Base-by-base conservation (phyloP, 345 rosid genomes). In the Populus davidiana region DNA sequence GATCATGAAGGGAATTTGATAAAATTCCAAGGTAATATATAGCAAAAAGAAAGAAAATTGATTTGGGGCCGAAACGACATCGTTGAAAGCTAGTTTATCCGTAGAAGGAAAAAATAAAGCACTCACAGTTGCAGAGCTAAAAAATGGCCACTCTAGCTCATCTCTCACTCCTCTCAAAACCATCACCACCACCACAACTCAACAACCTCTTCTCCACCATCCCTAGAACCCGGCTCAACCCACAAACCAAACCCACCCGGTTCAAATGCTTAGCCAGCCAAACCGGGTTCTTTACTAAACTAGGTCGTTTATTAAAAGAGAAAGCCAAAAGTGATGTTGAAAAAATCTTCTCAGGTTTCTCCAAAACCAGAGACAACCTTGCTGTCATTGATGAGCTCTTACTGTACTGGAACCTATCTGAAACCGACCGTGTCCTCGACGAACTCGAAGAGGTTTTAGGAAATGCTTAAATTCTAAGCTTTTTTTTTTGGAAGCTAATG, bases 301-400 rank as follows among this genome's bases (percentile, higher is more conserved):
- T 95, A 5, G 96, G 98, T 62, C 93, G 98, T 18, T 80, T 93
- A 87, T 89, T 93, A 29, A 93, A 93, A 82, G 96, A 95, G 87
- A 95, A 95, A 78, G 96, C 98, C 72, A 91, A 91, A 81, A 92
- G 93, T 70, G 99, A 93, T 82, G 97, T 95, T 4, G 99, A 93
- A 62, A 93, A 89, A 88, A n/a, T 95, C 33, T 89, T 91, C 88
- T 89, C 94, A 14, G 98, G 98, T 52, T 95, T 95, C 86, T 90
- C 99, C 67, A 93, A 92, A 83, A 95, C 98, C 73, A 87, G 99
- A 73, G 92, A 93, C 69, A 93, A 95, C 71, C 93, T 95, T 65
- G 96, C 97, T 52, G 98, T 93, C 70, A 86, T 95, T 62, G 98
- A 95, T 66, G 96, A 95, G 84, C 97, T 95, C 49, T 87, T 95